Conservation (phyloP, 106 monocot genomes). For the Cymbidium sinense region DNA sequence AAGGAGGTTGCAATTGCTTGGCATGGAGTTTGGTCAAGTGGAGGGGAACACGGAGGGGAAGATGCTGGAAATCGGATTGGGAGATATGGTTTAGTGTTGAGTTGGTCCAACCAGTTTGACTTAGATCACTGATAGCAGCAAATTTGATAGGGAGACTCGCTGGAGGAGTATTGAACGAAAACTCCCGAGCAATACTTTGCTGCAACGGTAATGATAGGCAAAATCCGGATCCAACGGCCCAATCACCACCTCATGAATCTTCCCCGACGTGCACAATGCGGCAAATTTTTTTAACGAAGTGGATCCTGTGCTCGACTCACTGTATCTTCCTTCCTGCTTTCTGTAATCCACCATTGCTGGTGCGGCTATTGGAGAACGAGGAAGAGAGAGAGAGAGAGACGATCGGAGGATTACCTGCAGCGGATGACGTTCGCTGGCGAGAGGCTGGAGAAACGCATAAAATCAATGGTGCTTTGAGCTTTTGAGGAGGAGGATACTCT, state of each 20-base stretch:
- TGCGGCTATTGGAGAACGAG: too few species aligned
- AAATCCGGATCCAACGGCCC: conserved; percentile 37
- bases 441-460: too few species aligned
- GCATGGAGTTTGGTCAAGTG: too few species aligned
- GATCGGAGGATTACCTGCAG: too few species aligned
- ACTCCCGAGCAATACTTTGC: conserved; percentile 23
- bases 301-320: conserved; percentile 19
- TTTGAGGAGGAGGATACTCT: too few species aligned
- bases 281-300: conserved; percentile 34
- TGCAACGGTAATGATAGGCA: conserved; percentile 40
- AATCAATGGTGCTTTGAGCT: too few species aligned
- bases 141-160: conserved; percentile 31
- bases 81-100: conserved; percentile 34
- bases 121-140: conserved; percentile 38
- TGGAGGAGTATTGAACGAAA: conserved; percentile 38
- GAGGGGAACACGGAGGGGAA: too few species aligned
- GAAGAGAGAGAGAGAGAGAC: too few species aligned
- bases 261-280: conserved; percentile 37
- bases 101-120: conserved; percentile 53
- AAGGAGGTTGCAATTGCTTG: too few species aligned
- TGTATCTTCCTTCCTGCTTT: not conserved
- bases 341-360: conserved; percentile 64
- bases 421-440: too few species aligned
- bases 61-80: conserved; percentile 24
- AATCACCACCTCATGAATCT: conserved; percentile 45